Conservation (phyloP, 2,329 filamentous ascomycete genomes). For the Botrytis fabae region DNA sequence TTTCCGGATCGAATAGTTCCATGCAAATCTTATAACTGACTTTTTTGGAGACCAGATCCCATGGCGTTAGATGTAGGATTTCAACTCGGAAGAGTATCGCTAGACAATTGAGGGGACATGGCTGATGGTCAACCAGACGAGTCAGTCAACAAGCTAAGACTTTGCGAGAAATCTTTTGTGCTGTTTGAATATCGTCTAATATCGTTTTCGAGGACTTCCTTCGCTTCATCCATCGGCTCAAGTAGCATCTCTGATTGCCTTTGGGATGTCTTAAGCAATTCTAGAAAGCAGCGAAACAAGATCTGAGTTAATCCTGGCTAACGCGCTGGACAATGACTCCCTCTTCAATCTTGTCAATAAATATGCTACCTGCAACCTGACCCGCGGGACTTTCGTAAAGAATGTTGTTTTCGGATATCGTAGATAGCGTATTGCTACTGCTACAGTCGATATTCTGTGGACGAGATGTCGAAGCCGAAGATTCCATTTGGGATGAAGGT, state of each 20-base stretch:
- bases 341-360: background rate
- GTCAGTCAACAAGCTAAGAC: background rate
- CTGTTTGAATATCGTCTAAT: background rate
- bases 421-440: background rate
- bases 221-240: background rate
- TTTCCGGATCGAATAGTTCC: background rate
- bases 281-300: background rate
- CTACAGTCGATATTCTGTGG: background rate
- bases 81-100: too few species aligned
- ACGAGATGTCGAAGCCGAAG: background rate
- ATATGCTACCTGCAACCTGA: too few species aligned
- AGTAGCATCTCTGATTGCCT: background rate
- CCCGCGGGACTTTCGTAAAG: background rate
- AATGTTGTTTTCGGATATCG: too few species aligned
- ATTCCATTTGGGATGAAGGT: background rate
- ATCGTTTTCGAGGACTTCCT: background rate
- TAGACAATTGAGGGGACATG: background rate
- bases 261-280: background rate
- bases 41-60: background rate
- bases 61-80: background rate
- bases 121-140: background rate
- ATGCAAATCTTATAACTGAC: background rate
- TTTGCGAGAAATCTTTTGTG: background rate
- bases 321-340: background rate
- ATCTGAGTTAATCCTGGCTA: background rate